phyloP scores from a whole-genome alignment of 2,329 filamentous ascomycete species.

The Colletotrichum sp. region DNA sequence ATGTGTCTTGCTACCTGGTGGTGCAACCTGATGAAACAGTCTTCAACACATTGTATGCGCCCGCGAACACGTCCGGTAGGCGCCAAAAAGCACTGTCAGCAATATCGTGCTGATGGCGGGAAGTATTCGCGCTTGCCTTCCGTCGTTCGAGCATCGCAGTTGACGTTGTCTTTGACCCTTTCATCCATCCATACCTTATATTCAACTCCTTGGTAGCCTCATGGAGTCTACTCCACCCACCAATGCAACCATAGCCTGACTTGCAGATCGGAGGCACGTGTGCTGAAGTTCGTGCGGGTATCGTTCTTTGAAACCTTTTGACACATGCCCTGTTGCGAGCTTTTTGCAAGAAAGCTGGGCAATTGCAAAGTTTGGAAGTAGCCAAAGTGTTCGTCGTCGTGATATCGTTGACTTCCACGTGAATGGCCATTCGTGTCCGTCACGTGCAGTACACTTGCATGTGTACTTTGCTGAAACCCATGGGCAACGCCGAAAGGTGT shows the following conservation, averaged over 20 bases:
- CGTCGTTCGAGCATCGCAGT: fast-evolving
- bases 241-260: too few species aligned
- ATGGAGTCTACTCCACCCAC: too few species aligned
- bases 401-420: too few species aligned
- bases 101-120: not conserved
- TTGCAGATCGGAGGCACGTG: too few species aligned
- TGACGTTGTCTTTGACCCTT: not conserved
- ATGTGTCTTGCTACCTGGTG: not conserved
- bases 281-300: too few species aligned
- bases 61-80: too few species aligned
- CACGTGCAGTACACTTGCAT: fast-evolving
- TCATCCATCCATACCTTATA: not conserved
- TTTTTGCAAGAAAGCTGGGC: too few species aligned
- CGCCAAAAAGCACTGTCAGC: not conserved
- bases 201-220: not conserved
- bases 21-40: not conserved
- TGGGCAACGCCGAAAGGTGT: not conserved
- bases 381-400: too few species aligned
- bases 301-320: too few species aligned
- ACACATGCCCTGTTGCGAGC: too few species aligned
- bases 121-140: not conserved
- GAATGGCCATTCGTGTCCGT: too few species aligned
- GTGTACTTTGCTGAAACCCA: not conserved
- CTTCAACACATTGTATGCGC: not conserved
- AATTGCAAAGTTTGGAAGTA: too few species aligned